Evolutionary conservation across 2,329 filamentous ascomycete genomes (phyloP), one percentile per base, ranked within the genome.

Genomic region (Fusarium marasasianum): DNA sequence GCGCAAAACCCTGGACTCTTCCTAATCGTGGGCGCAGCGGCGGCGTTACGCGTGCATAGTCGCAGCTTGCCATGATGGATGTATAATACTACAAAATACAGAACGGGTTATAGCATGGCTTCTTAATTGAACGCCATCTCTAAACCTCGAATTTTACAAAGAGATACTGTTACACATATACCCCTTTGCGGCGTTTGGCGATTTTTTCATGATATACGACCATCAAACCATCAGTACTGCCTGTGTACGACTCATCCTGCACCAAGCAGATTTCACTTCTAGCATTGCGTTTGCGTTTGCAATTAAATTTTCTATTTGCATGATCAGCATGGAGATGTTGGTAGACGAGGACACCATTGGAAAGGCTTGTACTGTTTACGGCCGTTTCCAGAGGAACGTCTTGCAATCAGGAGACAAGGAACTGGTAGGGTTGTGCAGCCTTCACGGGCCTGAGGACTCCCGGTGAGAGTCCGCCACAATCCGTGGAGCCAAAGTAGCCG

Each of bases 1-100:
- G 91, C 80, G 85, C 89, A 51, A 89, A 90, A 77, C 91, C 92
- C 22, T 94, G 92, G 92, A 91, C 91, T 56, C 84, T 94, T 56
- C 91, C 91, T 6, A 87, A 90, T 79, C 85, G 88, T 75, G 83
- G 84, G 50, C 79, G 81, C 26, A 71, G 75, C 37, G 74, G 82
- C 17, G 63, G 76, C n/a, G 20, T 43, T 38, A 73, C 68, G 56
- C 77, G 75, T 59, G 77, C 58, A 63, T 78, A 76, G 60, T 59
- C 53, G 50, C 38, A 57, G 62, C 41, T 66, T 54, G 37, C 31
- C 26, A 44, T 35, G 37, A 59, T 68, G 64, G 58, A 68, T 73
- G 54, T 73, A 75, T 57, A 55, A 71, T 73, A 74, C 33, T 54
- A 51, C 35, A 60, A 72, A 65, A 43, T 65, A 74, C 57, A 60